phyloP scores from a whole-genome alignment of 768 basidiomycete species.

The Saitozyma podzolica region DNA sequence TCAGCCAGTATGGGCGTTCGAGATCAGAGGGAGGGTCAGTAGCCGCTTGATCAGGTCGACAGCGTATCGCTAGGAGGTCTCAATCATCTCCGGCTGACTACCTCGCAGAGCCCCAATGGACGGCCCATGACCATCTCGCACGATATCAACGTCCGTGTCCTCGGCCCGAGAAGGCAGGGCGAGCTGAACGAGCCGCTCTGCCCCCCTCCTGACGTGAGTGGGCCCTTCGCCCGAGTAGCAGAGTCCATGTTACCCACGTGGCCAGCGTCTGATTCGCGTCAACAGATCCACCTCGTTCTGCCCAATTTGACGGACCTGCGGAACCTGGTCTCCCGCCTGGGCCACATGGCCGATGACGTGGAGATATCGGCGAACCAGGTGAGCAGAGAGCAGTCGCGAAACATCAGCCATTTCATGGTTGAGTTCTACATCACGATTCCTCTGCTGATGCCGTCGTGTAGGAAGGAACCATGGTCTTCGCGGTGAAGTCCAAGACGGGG shows the following conservation, averaged over 20 bases:
- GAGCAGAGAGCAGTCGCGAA: constrained; percentile 12
- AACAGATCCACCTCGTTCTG: constrained; percentile 46
- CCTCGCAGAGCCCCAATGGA: constrained; percentile 10
- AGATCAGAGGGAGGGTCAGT: constrained; percentile 43
- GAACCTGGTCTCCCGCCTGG: constrained; percentile 42
- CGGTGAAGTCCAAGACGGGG: constrained; percentile 16
- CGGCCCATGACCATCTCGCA: constrained; percentile 41
- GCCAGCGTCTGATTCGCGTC: neutral
- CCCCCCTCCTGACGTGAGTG: constrained; percentile 51
- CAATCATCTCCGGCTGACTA: too few species aligned
- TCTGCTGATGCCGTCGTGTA: constrained; percentile 2
- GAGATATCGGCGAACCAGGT: constrained; percentile 47
- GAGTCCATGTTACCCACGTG: neutral
- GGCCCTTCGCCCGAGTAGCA: neutral
- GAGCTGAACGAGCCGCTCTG: constrained; percentile 50
- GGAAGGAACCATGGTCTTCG: constrained; percentile 46
- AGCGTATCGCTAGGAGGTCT: neutral
- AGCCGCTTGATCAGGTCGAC: neutral
- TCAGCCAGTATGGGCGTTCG: constrained; percentile 48
- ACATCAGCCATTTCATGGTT: too few species aligned
- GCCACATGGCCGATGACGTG: constrained; percentile 43
- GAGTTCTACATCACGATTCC: neutral
- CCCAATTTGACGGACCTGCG: constrained; percentile 42
- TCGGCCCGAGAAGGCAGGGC: constrained; percentile 37
- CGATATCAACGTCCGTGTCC: constrained; percentile 45